Evolutionary conservation across 2,329 filamentous ascomycete species (phyloP).

Genomic region (Didymella sp.): DNA sequence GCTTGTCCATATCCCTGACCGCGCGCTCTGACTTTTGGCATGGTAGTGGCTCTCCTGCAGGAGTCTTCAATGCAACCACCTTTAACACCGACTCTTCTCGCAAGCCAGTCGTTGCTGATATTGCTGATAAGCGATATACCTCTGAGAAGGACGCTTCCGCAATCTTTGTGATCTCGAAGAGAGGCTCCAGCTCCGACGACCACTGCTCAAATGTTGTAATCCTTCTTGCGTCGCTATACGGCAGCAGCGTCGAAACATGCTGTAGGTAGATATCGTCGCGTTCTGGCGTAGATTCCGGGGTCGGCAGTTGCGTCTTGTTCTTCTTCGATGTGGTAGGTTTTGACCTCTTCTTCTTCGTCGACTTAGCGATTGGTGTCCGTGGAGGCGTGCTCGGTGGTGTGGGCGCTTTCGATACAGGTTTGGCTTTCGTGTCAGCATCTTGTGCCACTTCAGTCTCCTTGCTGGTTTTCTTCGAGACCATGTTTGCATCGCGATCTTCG

Average conservation of each 20-base stretch:
- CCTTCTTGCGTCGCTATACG: conserved; percentile 36
- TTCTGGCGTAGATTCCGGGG: conserved; percentile 31
- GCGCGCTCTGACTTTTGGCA: conserved; percentile 39
- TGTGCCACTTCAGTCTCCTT: background rate
- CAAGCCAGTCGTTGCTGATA: conserved; percentile 30
- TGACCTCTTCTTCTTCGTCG: conserved; percentile 20
- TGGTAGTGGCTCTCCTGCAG: conserved; percentile 45
- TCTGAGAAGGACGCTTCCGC: conserved; percentile 72
- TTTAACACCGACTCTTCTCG: conserved; percentile 58
- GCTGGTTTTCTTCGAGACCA: conserved; percentile 2
- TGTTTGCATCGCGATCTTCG: conserved; percentile 22
- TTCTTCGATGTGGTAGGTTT: conserved; percentile 22
- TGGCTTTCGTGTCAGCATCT: background rate
- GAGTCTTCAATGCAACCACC: conserved; percentile 47
- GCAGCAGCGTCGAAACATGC: conserved; percentile 39
- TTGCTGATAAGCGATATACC: conserved; percentile 64
- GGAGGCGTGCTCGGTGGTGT: conserved; percentile 1
- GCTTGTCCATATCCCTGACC: conserved; percentile 58
- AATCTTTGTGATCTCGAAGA: conserved; percentile 64
- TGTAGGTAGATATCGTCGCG: conserved; percentile 35
- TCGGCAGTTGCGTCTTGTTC: conserved; percentile 23
- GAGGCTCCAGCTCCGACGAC: conserved; percentile 50
- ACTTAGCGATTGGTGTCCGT: conserved; percentile 15
- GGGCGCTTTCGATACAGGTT: background rate
- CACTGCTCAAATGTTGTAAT: conserved; percentile 51